Percentiles rank a stretch among this genome's conserved stretches.
These are phyloP conservation scores for Loxodes magnus DNA, from an alignment of 73 alveolate genomes.

Conservation along the genomic window DNA sequence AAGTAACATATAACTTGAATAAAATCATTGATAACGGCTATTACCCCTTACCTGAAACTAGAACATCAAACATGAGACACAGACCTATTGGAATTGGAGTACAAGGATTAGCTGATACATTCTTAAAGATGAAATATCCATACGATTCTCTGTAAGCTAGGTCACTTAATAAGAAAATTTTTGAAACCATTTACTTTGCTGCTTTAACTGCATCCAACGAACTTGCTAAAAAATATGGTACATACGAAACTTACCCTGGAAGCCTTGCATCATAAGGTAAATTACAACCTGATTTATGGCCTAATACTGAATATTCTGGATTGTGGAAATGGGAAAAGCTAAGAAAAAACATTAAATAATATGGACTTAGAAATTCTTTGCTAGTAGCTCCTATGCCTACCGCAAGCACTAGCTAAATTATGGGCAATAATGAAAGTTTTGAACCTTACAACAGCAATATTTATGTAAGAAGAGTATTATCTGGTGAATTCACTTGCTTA, in stretches of 20 bases:
- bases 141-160: conserved; percentile 80
- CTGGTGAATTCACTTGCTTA: conserved; percentile 84
- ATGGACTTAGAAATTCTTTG: conserved; percentile 89
- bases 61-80: conserved; percentile 74
- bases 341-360: conserved; percentile 40
- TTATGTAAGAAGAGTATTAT: conserved; percentile 85
- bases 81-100: conserved; percentile 95
- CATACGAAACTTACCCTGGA: conserved; percentile 46
- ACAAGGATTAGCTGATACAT: conserved; percentile 93
- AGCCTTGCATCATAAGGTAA: conserved; percentile 50
- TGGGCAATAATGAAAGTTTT: conserved; percentile 83
- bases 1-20: conserved; percentile 57
- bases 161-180: conserved; percentile 58
- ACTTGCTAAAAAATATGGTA: conserved; percentile 70
- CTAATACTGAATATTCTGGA: conserved; percentile 27
- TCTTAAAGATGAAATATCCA: conserved; percentile 64
- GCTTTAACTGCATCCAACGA: conserved; percentile 63
- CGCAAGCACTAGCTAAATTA: conserved; percentile 86
- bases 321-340: conserved; percentile 53
- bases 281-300: conserved; percentile 57
- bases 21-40: conserved; percentile 66
- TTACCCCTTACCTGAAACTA: conserved; percentile 84
- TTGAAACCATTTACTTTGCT: conserved; percentile 92
- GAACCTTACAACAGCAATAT: conserved; percentile 91
- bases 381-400: conserved; percentile 97